A percentile compares a stretch with the other conserved stretches of the same genome.
phyloP scores from a whole-genome alignment of 2,329 filamentous ascomycete genomes.

The Knufia petricola region DNA sequence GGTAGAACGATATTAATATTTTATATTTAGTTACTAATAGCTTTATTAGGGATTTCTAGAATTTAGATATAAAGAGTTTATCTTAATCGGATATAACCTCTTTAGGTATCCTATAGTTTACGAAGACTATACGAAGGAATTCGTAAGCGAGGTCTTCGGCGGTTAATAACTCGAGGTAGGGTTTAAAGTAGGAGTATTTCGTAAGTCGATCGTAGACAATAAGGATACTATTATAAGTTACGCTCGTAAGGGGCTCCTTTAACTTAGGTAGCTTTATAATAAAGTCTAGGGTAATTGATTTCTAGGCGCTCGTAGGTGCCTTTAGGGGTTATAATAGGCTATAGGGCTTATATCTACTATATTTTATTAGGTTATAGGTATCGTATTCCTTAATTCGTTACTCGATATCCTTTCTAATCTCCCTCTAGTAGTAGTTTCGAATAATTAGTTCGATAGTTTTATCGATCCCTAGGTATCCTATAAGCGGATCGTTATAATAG shows the following conservation, averaged over 20 bases:
- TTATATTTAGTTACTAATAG: slow-evolving; percentile 6
- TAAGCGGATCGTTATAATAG: slow-evolving; percentile 8
- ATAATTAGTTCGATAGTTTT: slow-evolving; percentile 14
- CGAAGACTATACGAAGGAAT: slow-evolving; percentile 6
- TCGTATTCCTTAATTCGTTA: slow-evolving; percentile 11
- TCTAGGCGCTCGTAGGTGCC: slow-evolving; percentile 21
- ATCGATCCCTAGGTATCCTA: slow-evolving; percentile 10
- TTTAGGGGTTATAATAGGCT: slow-evolving; percentile 8
- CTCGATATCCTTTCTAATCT: slow-evolving; percentile 9
- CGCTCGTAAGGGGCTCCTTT: neutral
- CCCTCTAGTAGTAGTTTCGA: slow-evolving; percentile 9
- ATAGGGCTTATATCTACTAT: slow-evolving; percentile 13
- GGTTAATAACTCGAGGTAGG: neutral
- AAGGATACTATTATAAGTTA: slow-evolving; percentile 1
- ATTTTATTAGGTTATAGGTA: slow-evolving; percentile 10
- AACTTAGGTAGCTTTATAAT: slow-evolving; percentile 5
- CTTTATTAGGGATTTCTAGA: slow-evolving; percentile 8
- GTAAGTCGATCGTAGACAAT: neutral
- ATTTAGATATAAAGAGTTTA: slow-evolving; percentile 6
- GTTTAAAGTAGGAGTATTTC: slow-evolving; percentile 6
- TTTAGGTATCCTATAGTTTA: slow-evolving; percentile 3
- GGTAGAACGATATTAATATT: slow-evolving; percentile 3
- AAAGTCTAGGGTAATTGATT: slow-evolving; percentile 13
- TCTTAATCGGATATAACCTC: slow-evolving; percentile 5
- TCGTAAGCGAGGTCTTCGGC: slow-evolving; percentile 1